Evolutionary conservation across 257 asterid species (phyloP).

Genomic region (Salvia hispanica): DNA sequence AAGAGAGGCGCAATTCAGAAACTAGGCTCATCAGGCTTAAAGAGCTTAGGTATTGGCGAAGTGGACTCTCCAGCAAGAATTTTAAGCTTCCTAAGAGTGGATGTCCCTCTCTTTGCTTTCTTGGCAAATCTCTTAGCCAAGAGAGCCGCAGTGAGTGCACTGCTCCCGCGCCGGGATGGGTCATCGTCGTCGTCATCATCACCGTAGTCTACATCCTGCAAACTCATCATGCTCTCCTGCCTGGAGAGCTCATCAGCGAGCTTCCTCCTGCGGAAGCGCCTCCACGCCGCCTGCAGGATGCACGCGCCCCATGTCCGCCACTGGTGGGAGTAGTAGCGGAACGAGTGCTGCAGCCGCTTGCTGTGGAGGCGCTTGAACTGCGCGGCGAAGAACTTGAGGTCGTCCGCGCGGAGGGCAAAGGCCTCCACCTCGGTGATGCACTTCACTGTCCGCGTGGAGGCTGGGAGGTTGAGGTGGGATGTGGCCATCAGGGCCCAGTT

Average conservation of each 20-base stretch:
- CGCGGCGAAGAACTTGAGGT: slow-evolving; percentile 70
- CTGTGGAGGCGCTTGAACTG: slow-evolving; percentile 85
- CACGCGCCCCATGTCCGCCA: slow-evolving; percentile 97
- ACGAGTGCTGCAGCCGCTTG: slow-evolving; percentile 80
- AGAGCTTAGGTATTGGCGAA: too few species aligned
- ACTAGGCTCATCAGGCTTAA: too few species aligned
- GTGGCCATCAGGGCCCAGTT: slow-evolving; percentile 80
- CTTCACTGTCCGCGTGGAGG: slow-evolving; percentile 75
- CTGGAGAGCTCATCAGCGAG: slow-evolving; percentile 58
- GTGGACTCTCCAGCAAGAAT: too few species aligned
- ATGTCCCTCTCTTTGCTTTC: too few species aligned
- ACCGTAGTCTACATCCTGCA: neutral
- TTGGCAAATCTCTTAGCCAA: neutral
- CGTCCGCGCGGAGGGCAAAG: slow-evolving; percentile 77
- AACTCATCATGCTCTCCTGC: slow-evolving; percentile 49
- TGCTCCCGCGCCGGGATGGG: slow-evolving; percentile 27
- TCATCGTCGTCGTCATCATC: slow-evolving; percentile 22
- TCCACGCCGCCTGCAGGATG: slow-evolving; percentile 67
- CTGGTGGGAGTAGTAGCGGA: slow-evolving; percentile 79
- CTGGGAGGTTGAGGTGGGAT: slow-evolving; percentile 61
- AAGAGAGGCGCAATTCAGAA: too few species aligned
- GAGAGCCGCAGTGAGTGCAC: neutral
- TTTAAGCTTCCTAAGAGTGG: too few species aligned
- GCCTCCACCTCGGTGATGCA: slow-evolving; percentile 74
- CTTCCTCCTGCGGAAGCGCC: slow-evolving; percentile 52